Base-by-base conservation (phyloP, 2,329 filamentous ascomycete genomes). In the Colletotrichum acutatum region DNA sequence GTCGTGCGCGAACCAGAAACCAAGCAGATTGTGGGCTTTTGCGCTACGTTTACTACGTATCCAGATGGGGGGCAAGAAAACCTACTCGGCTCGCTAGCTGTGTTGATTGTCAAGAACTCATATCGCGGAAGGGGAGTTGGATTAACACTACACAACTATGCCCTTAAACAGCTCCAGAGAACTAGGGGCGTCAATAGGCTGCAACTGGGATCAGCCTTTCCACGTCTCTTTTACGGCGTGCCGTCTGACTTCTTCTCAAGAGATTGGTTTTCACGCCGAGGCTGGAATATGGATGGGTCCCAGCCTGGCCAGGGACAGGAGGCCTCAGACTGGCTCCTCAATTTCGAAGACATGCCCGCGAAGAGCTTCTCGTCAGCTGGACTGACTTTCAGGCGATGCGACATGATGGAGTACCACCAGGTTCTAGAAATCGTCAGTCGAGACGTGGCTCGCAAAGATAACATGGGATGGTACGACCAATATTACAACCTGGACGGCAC, bases 401-500 rank as follows among this genome's bases (percentile, higher is more conserved):
- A 83, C 32, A 78, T 84, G 32, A 72, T 80, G 32, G 88, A 91
- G 72, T 86, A 86, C 69, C 78, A 84, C 49, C 75, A 78, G 32
- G 86, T 90, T 2, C 77, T 89, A 61, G 83, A 84, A 2, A 84
- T 90, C 75, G 87, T 89, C 11, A 85, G 86, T 66, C 82, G 80
- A 62, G 86, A 87, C 66, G 87, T 86, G 0, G 79, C 79, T 11
- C 82, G 82, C 60, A 85, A 87, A 72, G 82, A 84, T 42, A 83
- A 84, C 57, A 85, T 89, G 75, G 89, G 89, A 56, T 90, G 89
- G 88, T 90, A 87, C 75, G 89, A 91, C 76, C 88, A 90, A 76
- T 91, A 91, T 75, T 84, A 84, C 68, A 85, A 83, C 74, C 82
- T 90, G 11, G 84, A 84, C 57, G 84, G 86, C 74, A 84, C 85